These are phyloP conservation scores for Colletotrichum simmondsii DNA, from an alignment of 2,329 filamentous ascomycete genomes.

Conservation along the genomic window DNA sequence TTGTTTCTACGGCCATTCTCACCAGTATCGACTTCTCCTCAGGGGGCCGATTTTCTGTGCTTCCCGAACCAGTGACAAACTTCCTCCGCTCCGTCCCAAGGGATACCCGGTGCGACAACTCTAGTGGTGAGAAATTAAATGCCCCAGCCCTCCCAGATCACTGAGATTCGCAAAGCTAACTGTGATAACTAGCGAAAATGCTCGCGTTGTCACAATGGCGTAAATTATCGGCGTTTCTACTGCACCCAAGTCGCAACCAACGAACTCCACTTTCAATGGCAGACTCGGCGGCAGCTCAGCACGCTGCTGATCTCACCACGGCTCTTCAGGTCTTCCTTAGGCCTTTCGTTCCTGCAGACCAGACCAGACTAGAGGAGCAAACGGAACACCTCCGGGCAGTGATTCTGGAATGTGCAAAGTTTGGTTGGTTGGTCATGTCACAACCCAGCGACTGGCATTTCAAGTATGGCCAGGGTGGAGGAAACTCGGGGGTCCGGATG, in stretches of 20 bases:
- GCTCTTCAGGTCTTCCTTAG: conserved; percentile 47
- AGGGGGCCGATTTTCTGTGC: conserved; percentile 45
- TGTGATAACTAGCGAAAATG: conserved; percentile 36
- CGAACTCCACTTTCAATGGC: conserved; percentile 46
- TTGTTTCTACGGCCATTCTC: conserved; percentile 49
- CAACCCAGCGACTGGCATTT: conserved; percentile 53
- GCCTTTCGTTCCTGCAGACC: conserved; percentile 44
- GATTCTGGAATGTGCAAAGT: conserved; percentile 50
- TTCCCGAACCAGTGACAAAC: conserved; percentile 46
- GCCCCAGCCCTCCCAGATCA: too few relatives aligned
- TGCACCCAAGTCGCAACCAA: conserved; percentile 50
- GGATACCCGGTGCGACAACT: conserved; percentile 36
- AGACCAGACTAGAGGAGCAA: conserved; percentile 44
- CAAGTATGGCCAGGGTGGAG: conserved; percentile 34
- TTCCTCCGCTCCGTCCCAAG: conserved; percentile 44
- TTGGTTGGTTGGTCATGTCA: conserved; percentile 55
- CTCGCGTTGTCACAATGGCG: conserved; percentile 54
- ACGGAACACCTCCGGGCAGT: conserved; percentile 50
- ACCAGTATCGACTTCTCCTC: conserved; percentile 45
- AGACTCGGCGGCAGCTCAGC: conserved; percentile 41
- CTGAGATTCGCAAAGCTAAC: neutral
- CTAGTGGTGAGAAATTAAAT: conserved; percentile 42
- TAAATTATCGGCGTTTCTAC: conserved; percentile 53
- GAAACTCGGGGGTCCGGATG: neutral
- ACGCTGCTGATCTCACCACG: conserved; percentile 45